These are phyloP conservation scores for Erythrophleum ivorense DNA, from an alignment of 331 rosid genomes.

Conservation along the genomic window DNA sequence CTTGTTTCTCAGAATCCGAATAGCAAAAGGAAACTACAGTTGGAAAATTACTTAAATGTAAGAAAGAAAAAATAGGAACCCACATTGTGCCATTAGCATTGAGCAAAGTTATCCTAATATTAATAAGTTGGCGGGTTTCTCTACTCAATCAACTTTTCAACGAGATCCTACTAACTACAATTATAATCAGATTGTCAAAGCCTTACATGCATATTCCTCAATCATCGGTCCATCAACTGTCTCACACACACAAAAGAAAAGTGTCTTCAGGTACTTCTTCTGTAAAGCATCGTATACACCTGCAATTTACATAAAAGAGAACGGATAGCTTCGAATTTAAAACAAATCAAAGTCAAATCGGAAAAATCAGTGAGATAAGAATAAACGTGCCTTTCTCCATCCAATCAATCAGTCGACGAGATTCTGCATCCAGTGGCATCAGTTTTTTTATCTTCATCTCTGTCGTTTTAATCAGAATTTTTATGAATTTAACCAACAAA, in stretches of 20 bases:
- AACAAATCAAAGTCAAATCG: constrained; percentile 13
- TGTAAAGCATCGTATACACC: constrained; percentile 93
- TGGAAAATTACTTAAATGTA: constrained; percentile 19
- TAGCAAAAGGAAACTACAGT: constrained; percentile 87
- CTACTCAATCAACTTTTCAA: constrained; percentile 30
- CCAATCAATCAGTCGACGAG: constrained; percentile 82
- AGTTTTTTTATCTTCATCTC: constrained; percentile 98
- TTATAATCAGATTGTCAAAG: constrained; percentile 18
- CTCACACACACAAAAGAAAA: constrained; percentile 85
- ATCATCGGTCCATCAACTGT: constrained; percentile 91
- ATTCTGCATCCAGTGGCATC: constrained; percentile 79
- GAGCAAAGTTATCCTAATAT: constrained; percentile 21
- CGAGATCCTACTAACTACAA: constrained; percentile 16
- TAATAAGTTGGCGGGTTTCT: constrained; percentile 7
- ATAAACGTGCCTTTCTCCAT: constrained; percentile 82
- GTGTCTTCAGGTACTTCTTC: constrained; percentile 87
- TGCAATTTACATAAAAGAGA: constrained; percentile 42
- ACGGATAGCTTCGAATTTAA: constrained; percentile 7
- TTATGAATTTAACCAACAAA: constrained; percentile 29
- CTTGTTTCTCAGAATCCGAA: constrained; percentile 74
- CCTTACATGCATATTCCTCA: constrained; percentile 96
- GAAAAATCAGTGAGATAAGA: constrained; percentile 21
- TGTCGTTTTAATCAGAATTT: constrained; percentile 43
- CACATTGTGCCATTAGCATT: constrained; percentile 16
- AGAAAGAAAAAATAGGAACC: constrained; percentile 30